Evolutionary conservation across 225 moss, liverwort and hornwort species (phyloP), one percentile per base, ranked within the genome.

Genomic region (Straminergon stramineum): DNA sequence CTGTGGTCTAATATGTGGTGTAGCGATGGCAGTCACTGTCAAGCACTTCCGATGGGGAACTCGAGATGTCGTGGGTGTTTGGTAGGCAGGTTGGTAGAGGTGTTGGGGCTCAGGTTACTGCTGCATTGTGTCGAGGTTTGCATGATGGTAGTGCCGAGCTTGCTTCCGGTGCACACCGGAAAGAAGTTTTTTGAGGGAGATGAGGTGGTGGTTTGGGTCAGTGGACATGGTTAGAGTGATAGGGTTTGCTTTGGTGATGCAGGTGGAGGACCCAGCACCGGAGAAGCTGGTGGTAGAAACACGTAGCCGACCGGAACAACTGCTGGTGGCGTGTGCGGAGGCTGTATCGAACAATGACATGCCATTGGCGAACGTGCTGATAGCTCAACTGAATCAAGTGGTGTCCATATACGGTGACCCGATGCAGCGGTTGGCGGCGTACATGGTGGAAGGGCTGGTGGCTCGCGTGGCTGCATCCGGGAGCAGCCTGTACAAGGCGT

Each of bases 351-450:
- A 94, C 63, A 93, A 94, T 34, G 93, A 96, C 87, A 89, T 91
- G 81, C 88, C 90, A 13, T 39, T 93, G 23, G 94, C 93, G 32
- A 92, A 96, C 45, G 95, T 94, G 63, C 87, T 92, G 69, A 93
- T 97, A n/a, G 92, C 93, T 7, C 94, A 96, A 75, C 85, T 97
- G 89, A 95, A 95, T 91, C 92, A 94, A 77, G 92, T 92, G 92
- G 95, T 97, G 67, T 94, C 95, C 17, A 95, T 94, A 26, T 93
- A 95, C 22, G 97, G 97, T 19, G 95, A 97, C 67, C 94, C 97
- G 17, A 97, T 97, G 91, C 95, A 96, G 86, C 95, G 97, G 34
- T 85, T 97, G 87, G 97, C 96, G 9, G 96, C 97, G 18, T 97
- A 97, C 90, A 95, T 96, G 94, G 93, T 95, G 73, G 96, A 97